A percentile compares a stretch with the other conserved stretches of the same genome.
phyloP scores from a whole-genome alignment of 352 stramenopile species.

The Albugo candida region DNA sequence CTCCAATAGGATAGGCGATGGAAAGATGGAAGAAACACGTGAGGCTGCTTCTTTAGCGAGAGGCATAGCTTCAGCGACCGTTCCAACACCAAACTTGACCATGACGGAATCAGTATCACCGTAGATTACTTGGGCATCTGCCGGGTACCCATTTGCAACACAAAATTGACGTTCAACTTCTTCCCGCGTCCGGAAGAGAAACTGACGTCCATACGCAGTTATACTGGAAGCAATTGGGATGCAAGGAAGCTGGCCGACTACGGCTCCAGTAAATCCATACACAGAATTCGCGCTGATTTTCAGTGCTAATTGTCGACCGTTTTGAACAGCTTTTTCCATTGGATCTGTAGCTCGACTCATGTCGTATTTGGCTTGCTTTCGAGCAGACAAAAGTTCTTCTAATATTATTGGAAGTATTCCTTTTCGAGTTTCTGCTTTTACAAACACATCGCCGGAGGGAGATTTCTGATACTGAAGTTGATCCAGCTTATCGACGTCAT shows the following conservation, averaged over 20 bases:
- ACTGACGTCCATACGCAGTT: constrained; percentile 93
- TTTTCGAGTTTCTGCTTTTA: constrained; percentile 89
- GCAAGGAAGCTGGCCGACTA: constrained; percentile 95
- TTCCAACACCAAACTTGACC: constrained; percentile 97
- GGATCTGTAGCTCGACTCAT: constrained; percentile 98
- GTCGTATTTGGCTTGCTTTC: constrained; percentile 97
- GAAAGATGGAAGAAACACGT: constrained; percentile 92
- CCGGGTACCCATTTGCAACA: constrained; percentile 80
- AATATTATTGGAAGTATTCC: constrained; percentile 98
- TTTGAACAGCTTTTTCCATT: constrained; percentile 98
- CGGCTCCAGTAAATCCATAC: constrained; percentile 99
- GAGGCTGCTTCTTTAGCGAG: constrained; percentile 93
- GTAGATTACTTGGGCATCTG: constrained; percentile 96
- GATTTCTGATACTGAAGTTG: constrained; percentile 81
- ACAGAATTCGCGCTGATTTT: constrained; percentile 99
- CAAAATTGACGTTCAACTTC: constrained; percentile 95
- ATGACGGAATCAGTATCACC: constrained; percentile 99
- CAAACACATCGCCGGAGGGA: constrained; percentile 92
- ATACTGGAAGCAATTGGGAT: constrained; percentile 96
- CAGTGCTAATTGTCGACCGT: constrained; percentile 91
- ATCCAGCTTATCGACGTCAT: constrained; percentile 39
- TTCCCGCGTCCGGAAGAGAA: constrained; percentile 94
- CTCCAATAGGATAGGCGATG: constrained; percentile 93
- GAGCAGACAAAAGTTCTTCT: constrained; percentile 90
- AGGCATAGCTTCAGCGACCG: constrained; percentile 93